Percentiles rank a stretch among this genome's conserved stretches.
Conservation (phyloP, 139 green algal genomes). For the Ettlia oleoabundans region DNA sequence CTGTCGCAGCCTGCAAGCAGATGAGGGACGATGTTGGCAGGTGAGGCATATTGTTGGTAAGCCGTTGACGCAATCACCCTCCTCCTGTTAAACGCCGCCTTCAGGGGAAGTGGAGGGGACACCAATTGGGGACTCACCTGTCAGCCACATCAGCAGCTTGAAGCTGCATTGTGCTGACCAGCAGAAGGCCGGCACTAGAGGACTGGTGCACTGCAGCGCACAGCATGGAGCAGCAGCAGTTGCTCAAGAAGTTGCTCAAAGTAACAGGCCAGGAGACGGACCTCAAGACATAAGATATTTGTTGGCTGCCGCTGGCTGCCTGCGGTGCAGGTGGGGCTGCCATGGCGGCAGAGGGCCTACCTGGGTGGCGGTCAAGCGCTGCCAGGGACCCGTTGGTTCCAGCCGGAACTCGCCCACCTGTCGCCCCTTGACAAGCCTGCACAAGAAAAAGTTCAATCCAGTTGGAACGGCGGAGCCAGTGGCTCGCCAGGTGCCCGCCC, state of each 20-base stretch:
- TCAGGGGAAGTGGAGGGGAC: too few relatives aligned
- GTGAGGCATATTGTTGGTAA: too few relatives aligned
- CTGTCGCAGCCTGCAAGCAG: neutral
- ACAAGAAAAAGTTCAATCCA: too few relatives aligned
- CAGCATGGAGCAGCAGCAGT: neutral
- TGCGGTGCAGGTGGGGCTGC: neutral
- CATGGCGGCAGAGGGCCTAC: neutral
- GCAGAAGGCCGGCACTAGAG: neutral
- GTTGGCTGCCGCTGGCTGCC: neutral
- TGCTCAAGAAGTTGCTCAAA: neutral
- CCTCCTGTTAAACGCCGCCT: too few relatives aligned
- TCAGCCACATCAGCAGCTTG: neutral
- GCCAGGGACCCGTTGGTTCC: neutral
- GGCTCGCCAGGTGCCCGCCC: too few relatives aligned
- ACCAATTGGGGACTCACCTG: neutral
- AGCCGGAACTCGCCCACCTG: neutral
- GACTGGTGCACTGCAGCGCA: neutral
- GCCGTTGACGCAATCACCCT: too few relatives aligned
- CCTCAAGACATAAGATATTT: neutral
- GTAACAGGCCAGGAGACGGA: too few relatives aligned
- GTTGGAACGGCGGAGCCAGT: too few relatives aligned
- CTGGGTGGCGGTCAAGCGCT: neutral
- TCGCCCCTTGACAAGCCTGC: neutral
- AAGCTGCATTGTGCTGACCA: conserved; percentile 1
- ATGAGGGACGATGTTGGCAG: neutral